phyloP scores from a whole-genome alignment of 768 basidiomycete species.

The Xerocomus brunneocitrinus region DNA sequence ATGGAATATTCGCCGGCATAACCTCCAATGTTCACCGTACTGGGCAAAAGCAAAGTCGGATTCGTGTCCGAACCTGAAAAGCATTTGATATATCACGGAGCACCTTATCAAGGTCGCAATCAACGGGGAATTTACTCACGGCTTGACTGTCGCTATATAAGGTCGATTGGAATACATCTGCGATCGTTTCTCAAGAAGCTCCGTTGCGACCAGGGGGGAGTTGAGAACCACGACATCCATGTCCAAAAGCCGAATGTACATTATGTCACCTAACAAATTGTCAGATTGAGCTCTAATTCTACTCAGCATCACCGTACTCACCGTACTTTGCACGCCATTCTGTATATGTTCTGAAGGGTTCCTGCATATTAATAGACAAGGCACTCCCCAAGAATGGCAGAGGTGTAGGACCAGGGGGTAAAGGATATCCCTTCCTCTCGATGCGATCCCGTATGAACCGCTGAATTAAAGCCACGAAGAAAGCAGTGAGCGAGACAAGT shows the following conservation, averaged over 20 bases:
- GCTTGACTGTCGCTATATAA: slow-evolving; percentile 11
- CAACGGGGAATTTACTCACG: slow-evolving; percentile 8
- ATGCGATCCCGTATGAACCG: slow-evolving; percentile 3
- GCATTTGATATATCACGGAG: not conserved
- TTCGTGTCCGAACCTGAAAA: slow-evolving; percentile 16
- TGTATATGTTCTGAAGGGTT: slow-evolving; percentile 16
- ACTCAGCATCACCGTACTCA: not conserved
- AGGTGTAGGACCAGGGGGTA: slow-evolving; percentile 19
- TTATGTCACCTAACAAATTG: slow-evolving; percentile 35
- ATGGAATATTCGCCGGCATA: slow-evolving; percentile 16
- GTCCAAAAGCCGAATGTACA: slow-evolving; percentile 47
- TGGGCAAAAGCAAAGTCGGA: slow-evolving; percentile 5
- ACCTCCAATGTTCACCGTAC: slow-evolving; percentile 11
- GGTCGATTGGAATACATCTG: slow-evolving; percentile 51
- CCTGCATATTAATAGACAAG: slow-evolving; percentile 11
- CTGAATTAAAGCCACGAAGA: not conserved
- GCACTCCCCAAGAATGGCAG: slow-evolving; percentile 19
- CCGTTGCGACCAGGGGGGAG: slow-evolving; percentile 35
- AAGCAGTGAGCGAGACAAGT: slow-evolving; percentile 1
- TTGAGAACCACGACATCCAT: slow-evolving; percentile 44
- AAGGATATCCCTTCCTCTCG: slow-evolving; percentile 11
- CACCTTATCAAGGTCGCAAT: not conserved
- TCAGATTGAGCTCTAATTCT: not conserved
- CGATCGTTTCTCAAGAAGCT: slow-evolving; percentile 46
- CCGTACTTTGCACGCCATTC: slow-evolving; percentile 18